Percentiles rank a stretch among this genome's conserved stretches.
These are phyloP conservation scores for Mercurialis annua DNA, from an alignment of 345 rosid genomes.

Conservation along the genomic window DNA sequence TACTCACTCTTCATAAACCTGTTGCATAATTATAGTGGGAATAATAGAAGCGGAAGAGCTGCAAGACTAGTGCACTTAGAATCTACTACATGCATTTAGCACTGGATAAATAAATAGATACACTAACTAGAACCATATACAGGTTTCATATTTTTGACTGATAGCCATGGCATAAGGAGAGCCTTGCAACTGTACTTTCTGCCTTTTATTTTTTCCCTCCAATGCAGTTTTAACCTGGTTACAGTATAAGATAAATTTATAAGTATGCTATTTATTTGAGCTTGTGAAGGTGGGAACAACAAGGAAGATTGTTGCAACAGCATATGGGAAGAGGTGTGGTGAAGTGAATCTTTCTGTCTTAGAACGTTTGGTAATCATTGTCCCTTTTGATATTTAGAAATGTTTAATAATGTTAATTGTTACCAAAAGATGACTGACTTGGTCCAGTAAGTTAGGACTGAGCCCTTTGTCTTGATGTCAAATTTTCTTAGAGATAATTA, in stretches of 20 bases:
- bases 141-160: neutral
- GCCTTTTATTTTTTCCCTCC: neutral
- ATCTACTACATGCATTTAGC: neutral
- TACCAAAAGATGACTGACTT: neutral
- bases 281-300: constrained; percentile 74
- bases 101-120: neutral
- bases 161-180: neutral
- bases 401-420: neutral
- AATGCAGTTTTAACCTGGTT: constrained; percentile 14
- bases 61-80: neutral
- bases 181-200: neutral
- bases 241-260: constrained; percentile 8
- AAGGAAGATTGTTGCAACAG: constrained; percentile 69
- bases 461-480: neutral
- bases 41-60: neutral
- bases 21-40: neutral
- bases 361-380: constrained; percentile 62
- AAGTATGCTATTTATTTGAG: constrained; percentile 24
- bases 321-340: constrained; percentile 80
- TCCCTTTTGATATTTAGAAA: neutral
- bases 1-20: neutral
- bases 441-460: neutral
- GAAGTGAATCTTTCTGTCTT: constrained; percentile 71
- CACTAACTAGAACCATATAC: neutral
- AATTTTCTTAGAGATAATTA: neutral